phyloP scores from a whole-genome alignment of 345 rosid genomes.

The Sonneratia caseolaris region DNA sequence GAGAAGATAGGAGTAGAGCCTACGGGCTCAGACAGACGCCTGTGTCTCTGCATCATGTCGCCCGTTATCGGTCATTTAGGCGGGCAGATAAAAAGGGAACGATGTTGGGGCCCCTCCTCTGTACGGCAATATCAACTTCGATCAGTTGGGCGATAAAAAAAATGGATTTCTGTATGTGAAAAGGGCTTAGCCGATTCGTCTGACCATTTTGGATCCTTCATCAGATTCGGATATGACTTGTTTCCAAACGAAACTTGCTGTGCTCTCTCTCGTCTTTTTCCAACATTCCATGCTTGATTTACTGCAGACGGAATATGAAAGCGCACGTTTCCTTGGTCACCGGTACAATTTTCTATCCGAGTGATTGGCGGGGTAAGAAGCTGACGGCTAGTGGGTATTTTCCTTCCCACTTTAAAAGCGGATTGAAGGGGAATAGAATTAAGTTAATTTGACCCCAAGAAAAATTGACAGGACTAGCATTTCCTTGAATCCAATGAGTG shows the following conservation, averaged over 20 bases:
- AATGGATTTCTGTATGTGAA: not conserved
- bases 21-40: not conserved
- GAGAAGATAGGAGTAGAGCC: not conserved
- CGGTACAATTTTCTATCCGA: no score
- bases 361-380: no score
- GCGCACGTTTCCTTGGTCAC: no score
- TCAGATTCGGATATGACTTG: not conserved
- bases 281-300: no score
- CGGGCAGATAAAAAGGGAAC: not conserved
- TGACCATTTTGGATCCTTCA: slow-evolving; percentile 1
- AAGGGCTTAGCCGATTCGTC: slow-evolving; percentile 10
- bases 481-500: no score
- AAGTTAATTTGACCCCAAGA: no score
- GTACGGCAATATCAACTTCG: not conserved
- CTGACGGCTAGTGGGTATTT: no score
- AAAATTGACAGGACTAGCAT: no score
- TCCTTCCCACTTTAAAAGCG: no score
- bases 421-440: no score
- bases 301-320: no score
- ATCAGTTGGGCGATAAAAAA: no score
- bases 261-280: not conserved
- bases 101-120: not conserved
- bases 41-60: not conserved
- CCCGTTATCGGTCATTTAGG: not conserved
- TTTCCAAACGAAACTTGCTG: not conserved